Evolutionary conservation across 306 rosid genomes (phyloP).

Genomic region (Ziziphus jujuba): DNA sequence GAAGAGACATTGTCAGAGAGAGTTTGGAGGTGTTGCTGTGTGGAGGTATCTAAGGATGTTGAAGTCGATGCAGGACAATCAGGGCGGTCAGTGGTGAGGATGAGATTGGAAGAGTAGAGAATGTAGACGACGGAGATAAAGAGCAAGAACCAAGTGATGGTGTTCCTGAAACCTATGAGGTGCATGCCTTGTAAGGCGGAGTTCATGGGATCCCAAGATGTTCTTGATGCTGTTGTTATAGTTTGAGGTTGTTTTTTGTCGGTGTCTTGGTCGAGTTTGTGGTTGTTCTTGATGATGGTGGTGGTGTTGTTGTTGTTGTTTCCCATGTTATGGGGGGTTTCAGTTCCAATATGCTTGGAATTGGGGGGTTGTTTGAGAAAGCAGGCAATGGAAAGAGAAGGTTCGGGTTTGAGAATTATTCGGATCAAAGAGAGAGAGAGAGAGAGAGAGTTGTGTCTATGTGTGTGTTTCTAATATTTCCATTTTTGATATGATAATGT

Average conservation of each 20-base stretch:
- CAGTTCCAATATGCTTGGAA: background rate
- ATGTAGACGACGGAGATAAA: slow-evolving; percentile 43
- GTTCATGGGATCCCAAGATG: slow-evolving; percentile 7
- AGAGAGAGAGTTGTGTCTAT: background rate
- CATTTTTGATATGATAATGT: background rate
- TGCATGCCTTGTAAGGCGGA: background rate
- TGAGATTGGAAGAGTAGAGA: slow-evolving; percentile 53
- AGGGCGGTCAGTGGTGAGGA: slow-evolving; percentile 46
- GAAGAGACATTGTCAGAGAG: slow-evolving; percentile 31
- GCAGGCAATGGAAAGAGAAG: background rate
- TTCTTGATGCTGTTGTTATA: background rate
- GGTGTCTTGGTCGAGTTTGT: slow-evolving; percentile 22
- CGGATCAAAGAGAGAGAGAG: background rate
- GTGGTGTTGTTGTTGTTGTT: background rate
- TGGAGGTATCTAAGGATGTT: slow-evolving; percentile 19
- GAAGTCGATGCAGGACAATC: slow-evolving; percentile 34
- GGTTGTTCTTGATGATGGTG: background rate
- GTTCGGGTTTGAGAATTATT: no score
- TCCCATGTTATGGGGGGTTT: background rate
- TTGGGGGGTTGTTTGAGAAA: no score
- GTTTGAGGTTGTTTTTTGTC: slow-evolving; percentile 16
- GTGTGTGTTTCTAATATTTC: background rate
- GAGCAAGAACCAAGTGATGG: slow-evolving; percentile 53
- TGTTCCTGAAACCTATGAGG: slow-evolving; percentile 35
- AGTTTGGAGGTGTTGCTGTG: slow-evolving; percentile 26